phyloP scores from a whole-genome alignment of 805 yeast species.

The Wickerhamomyces strasburgensis region DNA sequence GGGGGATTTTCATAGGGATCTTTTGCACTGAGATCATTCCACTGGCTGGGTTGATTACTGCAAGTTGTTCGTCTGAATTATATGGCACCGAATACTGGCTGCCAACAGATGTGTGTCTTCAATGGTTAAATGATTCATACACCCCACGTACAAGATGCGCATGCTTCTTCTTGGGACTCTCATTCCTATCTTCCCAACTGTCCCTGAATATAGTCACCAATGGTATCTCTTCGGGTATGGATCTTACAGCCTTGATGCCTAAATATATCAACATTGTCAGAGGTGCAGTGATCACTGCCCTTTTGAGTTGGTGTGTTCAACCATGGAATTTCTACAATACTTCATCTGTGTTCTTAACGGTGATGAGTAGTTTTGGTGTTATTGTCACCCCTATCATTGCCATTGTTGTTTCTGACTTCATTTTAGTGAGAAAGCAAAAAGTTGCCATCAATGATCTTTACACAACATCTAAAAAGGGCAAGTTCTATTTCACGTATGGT shows the following conservation, averaged over 20 bases:
- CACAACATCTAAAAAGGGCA: slow-evolving; percentile 25
- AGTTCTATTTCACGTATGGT: slow-evolving; percentile 29
- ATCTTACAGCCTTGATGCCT: slow-evolving; percentile 20
- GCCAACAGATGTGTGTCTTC: slow-evolving; percentile 33
- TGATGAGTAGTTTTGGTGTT: slow-evolving; percentile 35
- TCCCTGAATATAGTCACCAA: slow-evolving; percentile 33
- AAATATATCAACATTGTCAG: slow-evolving; percentile 18
- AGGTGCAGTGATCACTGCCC: slow-evolving; percentile 32
- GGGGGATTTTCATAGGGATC: slow-evolving; percentile 30
- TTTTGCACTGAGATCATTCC: slow-evolving; percentile 36
- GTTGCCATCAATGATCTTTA: slow-evolving; percentile 32
- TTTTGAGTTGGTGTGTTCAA: slow-evolving; percentile 33
- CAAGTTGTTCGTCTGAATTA: slow-evolving; percentile 29
- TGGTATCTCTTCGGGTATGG: slow-evolving; percentile 31
- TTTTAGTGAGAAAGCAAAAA: slow-evolving; percentile 28
- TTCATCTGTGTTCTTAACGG: slow-evolving; percentile 31
- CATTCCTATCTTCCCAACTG: slow-evolving; percentile 32
- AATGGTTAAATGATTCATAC: slow-evolving; percentile 35
- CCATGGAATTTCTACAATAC: slow-evolving; percentile 38
- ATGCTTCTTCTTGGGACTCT: slow-evolving; percentile 34
- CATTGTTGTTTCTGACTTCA: slow-evolving; percentile 33
- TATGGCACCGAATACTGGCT: slow-evolving; percentile 35
- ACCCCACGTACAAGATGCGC: slow-evolving; percentile 34
- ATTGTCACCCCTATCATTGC: slow-evolving; percentile 34
- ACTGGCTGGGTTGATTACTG: slow-evolving; percentile 34